Conservation (phyloP, 345 rosid genomes). For the Populus ilicifolia region DNA sequence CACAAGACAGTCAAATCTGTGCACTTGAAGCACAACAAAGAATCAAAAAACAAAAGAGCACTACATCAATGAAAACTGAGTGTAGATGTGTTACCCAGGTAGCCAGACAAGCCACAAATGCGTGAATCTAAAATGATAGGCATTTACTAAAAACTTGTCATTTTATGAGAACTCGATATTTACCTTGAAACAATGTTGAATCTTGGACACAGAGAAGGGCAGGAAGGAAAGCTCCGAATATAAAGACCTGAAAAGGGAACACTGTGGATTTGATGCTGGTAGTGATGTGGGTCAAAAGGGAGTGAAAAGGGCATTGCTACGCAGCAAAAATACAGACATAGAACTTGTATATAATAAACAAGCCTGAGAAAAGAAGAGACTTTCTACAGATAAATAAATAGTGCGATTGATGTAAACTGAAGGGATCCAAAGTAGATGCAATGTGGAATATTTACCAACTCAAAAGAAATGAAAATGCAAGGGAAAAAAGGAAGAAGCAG, state of each 20-base stretch:
- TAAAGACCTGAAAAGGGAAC: constrained; percentile 5
- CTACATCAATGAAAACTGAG: background rate
- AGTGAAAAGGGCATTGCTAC: constrained; percentile 22
- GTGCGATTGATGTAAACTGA: background rate
- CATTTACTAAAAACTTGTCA: constrained; percentile 1
- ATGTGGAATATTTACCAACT: constrained; percentile 22
- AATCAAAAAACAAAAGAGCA: background rate
- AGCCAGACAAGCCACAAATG: background rate
- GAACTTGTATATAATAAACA: constrained; percentile 10
- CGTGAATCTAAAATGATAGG: background rate
- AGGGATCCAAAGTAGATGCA: constrained; percentile 34
- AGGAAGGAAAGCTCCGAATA: constrained; percentile 24
- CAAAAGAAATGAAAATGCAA: constrained; percentile 11
- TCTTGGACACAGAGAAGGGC: constrained; percentile 19
- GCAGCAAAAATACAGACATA: constrained; percentile 25
- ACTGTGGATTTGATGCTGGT: constrained; percentile 29
- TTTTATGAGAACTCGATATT: constrained; percentile 15
- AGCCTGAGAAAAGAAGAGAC: constrained; percentile 2
- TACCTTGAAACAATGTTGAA: constrained; percentile 32
- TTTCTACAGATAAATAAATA: constrained; percentile 1
- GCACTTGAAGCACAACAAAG: background rate
- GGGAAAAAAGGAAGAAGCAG: background rate
- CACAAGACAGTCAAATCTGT: background rate
- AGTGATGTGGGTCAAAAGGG: constrained; percentile 17
- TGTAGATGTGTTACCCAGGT: background rate